Evolutionary conservation across 176 grass and related monocot genomes (phyloP), one percentile per base, ranked within the genome.

Genomic region (Areca catechu): DNA sequence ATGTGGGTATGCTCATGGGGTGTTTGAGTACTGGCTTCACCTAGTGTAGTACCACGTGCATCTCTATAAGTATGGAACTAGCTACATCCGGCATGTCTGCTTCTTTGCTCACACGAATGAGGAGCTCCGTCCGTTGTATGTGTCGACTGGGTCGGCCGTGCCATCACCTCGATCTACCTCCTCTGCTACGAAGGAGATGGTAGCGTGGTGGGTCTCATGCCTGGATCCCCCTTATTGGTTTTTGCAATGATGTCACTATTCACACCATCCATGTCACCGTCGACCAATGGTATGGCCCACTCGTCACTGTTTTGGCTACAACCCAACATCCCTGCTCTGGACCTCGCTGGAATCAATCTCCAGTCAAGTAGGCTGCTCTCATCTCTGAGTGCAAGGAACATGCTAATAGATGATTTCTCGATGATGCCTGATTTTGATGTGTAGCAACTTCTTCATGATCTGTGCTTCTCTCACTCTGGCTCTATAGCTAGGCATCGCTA

Each of bases 1-100:
- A 52, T 90, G 86, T 63, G 86, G 85, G 71, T 90, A 90, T 19
- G 86, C 86, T 43, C 86, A 90, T 66, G 86, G 86, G 74, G 86
- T 90, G 82, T 90, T 90, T 55, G 86, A 89, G 81, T 81, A 77
- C 52, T 89, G 81, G 86, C 86, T 89, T 60, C 86, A 89, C 77
- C 86, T 81, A 60, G 86, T 81, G 50, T 81, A 90, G 78, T 90
- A 90, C 62, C 57, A 81, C 63, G 85, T 78, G 24, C 53, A 81
- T 3, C 68, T 85, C 14, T 90, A 81, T 63, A 90, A 90, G 78
- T 81, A 90, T 22, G 86, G 80, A 48, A 62, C 68, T 20, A 75
- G 24, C 0, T 90, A 81, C 59, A 64, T 71, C 12, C 81, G 86
- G 5, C 86, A 81, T 47, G 86, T 90, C 63, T 90, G 86, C 69